phyloP scores from a whole-genome alignment of 2,329 filamentous ascomycete species.

The Emmonsia crescens region DNA sequence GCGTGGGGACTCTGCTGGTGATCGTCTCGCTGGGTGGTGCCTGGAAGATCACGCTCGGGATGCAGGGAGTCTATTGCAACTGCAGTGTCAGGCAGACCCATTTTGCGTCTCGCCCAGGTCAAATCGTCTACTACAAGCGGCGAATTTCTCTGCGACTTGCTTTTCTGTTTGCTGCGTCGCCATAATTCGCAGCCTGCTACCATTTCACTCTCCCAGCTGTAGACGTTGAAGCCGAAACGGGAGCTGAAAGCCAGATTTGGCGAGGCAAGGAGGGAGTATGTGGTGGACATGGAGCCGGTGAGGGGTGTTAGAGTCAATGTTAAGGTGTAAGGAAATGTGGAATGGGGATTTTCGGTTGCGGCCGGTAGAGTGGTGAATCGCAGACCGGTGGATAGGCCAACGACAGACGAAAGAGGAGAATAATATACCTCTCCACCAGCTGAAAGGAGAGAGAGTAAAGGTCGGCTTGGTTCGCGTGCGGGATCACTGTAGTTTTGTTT shows the following conservation, averaged over 20 bases:
- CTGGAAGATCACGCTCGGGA: constrained; percentile 16
- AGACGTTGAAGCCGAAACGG: constrained; percentile 92
- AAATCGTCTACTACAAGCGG: constrained; percentile 26
- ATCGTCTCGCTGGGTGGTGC: neutral
- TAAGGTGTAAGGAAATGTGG: constrained; percentile 83
- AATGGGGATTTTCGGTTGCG: constrained; percentile 38
- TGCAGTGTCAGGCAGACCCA: constrained; percentile 13
- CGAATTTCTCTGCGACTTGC: constrained; percentile 4
- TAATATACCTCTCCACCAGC: constrained; percentile 93
- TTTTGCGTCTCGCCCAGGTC: constrained; percentile 36
- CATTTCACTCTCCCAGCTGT: constrained; percentile 94
- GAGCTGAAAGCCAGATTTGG: constrained; percentile 75
- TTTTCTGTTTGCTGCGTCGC: constrained; percentile 44
- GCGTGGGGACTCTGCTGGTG: constrained; percentile 44
- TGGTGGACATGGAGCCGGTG: constrained; percentile 86
- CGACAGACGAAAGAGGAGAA: constrained; percentile 84
- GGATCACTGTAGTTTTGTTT: constrained; percentile 6
- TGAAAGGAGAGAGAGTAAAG: constrained; percentile 69
- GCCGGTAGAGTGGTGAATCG: constrained; percentile 75
- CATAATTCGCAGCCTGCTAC: constrained; percentile 87
- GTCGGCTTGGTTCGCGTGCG: constrained; percentile 33
- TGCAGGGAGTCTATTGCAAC: constrained; percentile 5
- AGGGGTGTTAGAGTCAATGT: constrained; percentile 87
- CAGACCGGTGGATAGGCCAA: constrained; percentile 77
- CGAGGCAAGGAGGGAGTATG: constrained; percentile 82